Conservation (phyloP, 2,329 filamentous ascomycete species). For the Periconia digitata region DNA sequence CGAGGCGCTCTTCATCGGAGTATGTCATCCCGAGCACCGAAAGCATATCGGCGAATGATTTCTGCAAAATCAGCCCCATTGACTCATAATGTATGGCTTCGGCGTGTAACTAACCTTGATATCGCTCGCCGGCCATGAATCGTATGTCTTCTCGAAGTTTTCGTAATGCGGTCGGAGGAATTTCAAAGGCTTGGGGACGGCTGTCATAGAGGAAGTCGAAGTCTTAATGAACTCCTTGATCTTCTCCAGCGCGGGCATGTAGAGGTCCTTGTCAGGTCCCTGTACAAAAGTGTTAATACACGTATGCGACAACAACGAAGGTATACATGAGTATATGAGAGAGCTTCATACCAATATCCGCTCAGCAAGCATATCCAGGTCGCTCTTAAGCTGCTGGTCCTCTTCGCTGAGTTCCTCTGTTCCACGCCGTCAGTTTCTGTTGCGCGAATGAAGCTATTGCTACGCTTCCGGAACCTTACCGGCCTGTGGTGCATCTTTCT, state of each 20-base stretch:
- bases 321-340: constrained; percentile 3
- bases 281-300: constrained; percentile 45
- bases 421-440: constrained; percentile 38
- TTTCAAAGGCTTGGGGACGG: constrained; percentile 96
- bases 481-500: constrained; percentile 69
- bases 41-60: constrained; percentile 86
- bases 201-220: constrained; percentile 98
- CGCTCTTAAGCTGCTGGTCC: constrained; percentile 96
- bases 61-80: constrained; percentile 43
- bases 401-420: constrained; percentile 94
- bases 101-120: constrained; percentile 65
- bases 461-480: constrained; percentile 48
- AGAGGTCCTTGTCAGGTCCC: constrained; percentile 85
- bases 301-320: constrained; percentile 23
- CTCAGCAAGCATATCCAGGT: constrained; percentile 97
- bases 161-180: constrained; percentile 97
- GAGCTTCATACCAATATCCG: constrained; percentile 70
- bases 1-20: constrained; percentile 91
- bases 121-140: constrained; percentile 80
- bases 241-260: constrained; percentile 88
- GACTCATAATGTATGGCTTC: neutral
- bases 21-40: constrained; percentile 99
- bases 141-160: constrained; percentile 82
- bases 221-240: constrained; percentile 99
- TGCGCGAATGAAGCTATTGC: constrained; percentile 3